A percentile compares a stretch with the other conserved stretches of the same genome.
Evolutionary conservation across 108 stramenopile genomes (phyloP).

Genomic region (Cyclotella kingstonii): DNA sequence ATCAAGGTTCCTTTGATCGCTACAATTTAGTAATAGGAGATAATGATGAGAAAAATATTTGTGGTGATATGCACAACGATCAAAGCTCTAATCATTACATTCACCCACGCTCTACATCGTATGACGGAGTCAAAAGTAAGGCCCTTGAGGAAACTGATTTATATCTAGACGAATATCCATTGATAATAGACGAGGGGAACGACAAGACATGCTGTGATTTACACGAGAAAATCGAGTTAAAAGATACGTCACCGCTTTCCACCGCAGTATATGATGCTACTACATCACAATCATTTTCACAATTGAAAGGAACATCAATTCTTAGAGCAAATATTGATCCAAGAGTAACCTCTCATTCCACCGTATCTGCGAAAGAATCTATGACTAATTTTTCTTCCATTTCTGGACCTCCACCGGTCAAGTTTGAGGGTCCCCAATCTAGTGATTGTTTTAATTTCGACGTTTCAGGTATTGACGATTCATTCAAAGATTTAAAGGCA

Average conservation of each 20-base stretch:
- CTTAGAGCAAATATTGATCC: background rate
- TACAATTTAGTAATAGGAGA: too few species aligned
- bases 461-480: too few species aligned
- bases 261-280: background rate
- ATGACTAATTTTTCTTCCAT: conserved; percentile 18
- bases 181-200: background rate
- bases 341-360: conserved; percentile 1
- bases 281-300: background rate
- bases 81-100: too few species aligned
- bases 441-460: conserved; percentile 5
- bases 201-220: background rate
- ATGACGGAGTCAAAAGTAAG: too few species aligned
- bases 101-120: too few species aligned
- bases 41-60: too few species aligned
- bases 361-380: conserved; percentile 13
- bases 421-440: background rate
- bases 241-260: background rate
- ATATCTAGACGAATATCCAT: conserved; percentile 6
- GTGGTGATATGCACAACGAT: too few species aligned
- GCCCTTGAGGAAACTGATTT: too few species aligned
- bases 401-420: conserved; percentile 10
- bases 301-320: background rate
- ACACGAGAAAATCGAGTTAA: background rate
- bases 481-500: conserved; percentile 9
- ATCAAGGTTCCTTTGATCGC: too few species aligned